These are phyloP conservation scores for Gentiana straminea DNA, from an alignment of 257 asterid genomes.

Conservation along the genomic window DNA sequence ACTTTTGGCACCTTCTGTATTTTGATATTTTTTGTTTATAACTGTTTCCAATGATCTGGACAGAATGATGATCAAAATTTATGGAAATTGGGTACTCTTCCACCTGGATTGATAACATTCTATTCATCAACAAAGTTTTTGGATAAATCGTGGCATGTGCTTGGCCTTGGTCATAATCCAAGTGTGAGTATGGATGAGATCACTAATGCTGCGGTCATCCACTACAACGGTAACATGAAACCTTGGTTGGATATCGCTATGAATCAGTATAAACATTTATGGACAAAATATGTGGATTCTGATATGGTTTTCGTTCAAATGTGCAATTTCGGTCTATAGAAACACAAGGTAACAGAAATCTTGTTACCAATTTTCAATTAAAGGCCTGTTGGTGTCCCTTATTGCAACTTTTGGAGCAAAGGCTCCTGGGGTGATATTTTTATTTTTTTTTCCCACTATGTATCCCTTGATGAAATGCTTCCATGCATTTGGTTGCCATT, in stretches of 20 bases:
- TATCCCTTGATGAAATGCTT: not conserved
- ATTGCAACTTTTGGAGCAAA: conserved; percentile 31
- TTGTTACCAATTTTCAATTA: conserved; percentile 14
- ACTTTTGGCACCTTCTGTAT: not conserved
- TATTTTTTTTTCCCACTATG: conserved; percentile 9
- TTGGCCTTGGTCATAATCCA: conserved; percentile 89
- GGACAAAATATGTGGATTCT: conserved; percentile 88
- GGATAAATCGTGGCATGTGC: conserved; percentile 92
- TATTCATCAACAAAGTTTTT: conserved; percentile 66
- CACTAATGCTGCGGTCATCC: conserved; percentile 84
- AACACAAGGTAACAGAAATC: conserved; percentile 17
- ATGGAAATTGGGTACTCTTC: conserved; percentile 83
- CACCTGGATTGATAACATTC: conserved; percentile 79
- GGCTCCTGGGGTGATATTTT: conserved; percentile 24
- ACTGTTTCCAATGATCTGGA: conserved; percentile 7
- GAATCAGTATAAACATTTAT: conserved; percentile 83
- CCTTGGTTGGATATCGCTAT: conserved; percentile 98
- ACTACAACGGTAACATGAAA: conserved; percentile 94
- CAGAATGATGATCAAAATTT: conserved; percentile 75
- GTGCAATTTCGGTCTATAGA: conserved; percentile 97
- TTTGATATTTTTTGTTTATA: not conserved
- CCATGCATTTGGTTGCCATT: no score
- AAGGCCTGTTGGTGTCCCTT: conserved; percentile 10
- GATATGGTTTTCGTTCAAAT: conserved; percentile 91
- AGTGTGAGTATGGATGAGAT: conserved; percentile 93